Evolutionary conservation across 257 asterid genomes (phyloP).

Genomic region (Nemophila menziesii): DNA sequence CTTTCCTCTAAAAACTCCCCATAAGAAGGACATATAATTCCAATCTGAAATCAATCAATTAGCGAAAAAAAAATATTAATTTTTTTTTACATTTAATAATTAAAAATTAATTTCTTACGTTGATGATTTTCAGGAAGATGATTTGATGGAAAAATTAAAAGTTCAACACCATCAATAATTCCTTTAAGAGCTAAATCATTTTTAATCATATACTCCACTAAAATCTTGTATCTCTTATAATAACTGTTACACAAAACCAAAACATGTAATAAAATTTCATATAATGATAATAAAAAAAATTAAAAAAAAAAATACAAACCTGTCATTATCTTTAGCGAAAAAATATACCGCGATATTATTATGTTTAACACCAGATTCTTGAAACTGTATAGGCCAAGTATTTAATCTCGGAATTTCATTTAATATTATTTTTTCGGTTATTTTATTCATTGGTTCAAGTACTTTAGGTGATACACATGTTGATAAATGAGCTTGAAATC

Average conservation of each 20-base stretch:
- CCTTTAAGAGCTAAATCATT: conserved; percentile 80
- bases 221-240: conserved; percentile 53
- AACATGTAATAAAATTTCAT: background rate
- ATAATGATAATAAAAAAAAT: background rate
- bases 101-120: conserved; percentile 31
- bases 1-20: conserved; percentile 91
- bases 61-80: too few species aligned
- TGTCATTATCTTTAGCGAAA: conserved; percentile 64
- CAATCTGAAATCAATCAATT: conserved; percentile 36
- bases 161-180: conserved; percentile 60
- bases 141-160: conserved; percentile 75
- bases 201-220: conserved; percentile 68
- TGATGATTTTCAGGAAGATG: conserved; percentile 73
- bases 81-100: too few species aligned
- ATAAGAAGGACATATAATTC: conserved; percentile 66
- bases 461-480: conserved; percentile 65
- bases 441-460: conserved; percentile 40
- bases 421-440: conserved; percentile 40
- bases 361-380: conserved; percentile 65
- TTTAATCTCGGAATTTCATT: conserved; percentile 66
- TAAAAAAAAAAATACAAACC: conserved; percentile 25
- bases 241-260: conserved; percentile 36
- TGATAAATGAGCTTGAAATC: conserved; percentile 83
- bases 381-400: conserved; percentile 82
- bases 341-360: conserved; percentile 77